Evolutionary conservation across 78 protist species (phyloP).

Genomic region (Pigoraptor vietnamica): DNA sequence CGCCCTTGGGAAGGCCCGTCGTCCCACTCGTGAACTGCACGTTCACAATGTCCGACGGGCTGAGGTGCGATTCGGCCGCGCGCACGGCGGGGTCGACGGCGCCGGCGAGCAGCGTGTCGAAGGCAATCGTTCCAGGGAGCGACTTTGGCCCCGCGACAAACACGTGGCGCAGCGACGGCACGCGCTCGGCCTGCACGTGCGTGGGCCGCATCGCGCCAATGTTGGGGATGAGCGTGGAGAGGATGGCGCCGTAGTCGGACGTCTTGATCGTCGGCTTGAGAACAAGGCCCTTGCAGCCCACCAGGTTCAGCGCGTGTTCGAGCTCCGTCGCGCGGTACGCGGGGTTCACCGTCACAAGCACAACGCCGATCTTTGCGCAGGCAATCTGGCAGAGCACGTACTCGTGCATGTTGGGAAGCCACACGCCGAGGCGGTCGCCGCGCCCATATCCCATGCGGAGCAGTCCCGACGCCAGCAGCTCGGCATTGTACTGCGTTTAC

Average conservation of each 20-base stretch:
- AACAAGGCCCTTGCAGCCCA: conserved; percentile 38
- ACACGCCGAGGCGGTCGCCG: conserved; percentile 63
- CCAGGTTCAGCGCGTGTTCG: conserved; percentile 36
- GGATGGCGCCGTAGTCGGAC: conserved; percentile 26
- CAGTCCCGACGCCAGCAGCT: neutral
- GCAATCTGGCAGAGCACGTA: conserved; percentile 61
- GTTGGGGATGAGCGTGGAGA: neutral
- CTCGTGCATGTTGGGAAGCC: conserved; percentile 57
- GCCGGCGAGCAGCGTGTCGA: neutral
- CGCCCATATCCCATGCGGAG: neutral
- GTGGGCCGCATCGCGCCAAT: neutral
- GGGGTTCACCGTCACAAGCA: conserved; percentile 68
- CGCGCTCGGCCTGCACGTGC: neutral
- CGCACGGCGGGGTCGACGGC: neutral
- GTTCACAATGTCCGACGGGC: conserved; percentile 6
- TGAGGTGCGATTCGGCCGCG: neutral
- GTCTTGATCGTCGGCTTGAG: conserved; percentile 22
- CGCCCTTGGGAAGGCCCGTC: conserved; percentile 83
- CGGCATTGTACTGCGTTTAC: neutral
- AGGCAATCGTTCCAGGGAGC: neutral
- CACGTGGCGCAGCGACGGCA: neutral
- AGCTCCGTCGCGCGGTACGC: conserved; percentile 52
- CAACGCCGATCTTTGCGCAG: conserved; percentile 42
- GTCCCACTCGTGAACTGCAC: conserved; percentile 75
- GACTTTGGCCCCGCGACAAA: neutral